These are phyloP conservation scores for Domatiomyces catenatus DNA, from an alignment of 2,329 filamentous ascomycete genomes.

Conservation along the genomic window DNA sequence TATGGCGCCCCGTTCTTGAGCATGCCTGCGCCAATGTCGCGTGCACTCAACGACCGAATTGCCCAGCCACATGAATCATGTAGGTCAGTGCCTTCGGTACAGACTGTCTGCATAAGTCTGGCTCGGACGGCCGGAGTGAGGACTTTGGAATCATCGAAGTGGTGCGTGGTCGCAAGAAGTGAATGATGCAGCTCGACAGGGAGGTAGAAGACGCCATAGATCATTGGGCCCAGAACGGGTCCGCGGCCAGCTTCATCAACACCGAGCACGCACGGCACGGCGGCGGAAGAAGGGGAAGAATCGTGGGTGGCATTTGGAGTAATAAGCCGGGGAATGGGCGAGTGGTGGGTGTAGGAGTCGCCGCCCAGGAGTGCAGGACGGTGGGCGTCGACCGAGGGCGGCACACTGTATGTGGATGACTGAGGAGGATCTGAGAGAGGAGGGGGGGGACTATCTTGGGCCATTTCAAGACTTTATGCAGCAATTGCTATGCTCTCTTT, in stretches of 20 bases:
- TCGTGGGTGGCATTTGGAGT: constrained; percentile 27
- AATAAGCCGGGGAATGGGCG: constrained; percentile 49
- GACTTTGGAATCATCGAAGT: constrained; percentile 91
- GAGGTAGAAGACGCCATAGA: constrained; percentile 57
- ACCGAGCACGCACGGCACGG: constrained; percentile 58
- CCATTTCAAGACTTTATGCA: no score
- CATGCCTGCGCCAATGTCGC: constrained; percentile 69
- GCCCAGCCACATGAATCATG: constrained; percentile 66
- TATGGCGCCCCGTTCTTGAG: constrained; percentile 47
- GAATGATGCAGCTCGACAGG: constrained; percentile 49
- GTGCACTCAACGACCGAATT: constrained; percentile 61
- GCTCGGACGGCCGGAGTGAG: constrained; percentile 68
- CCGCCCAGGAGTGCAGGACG: constrained; percentile 42
- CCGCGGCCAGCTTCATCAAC: constrained; percentile 90
- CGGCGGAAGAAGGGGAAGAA: constrained; percentile 14
- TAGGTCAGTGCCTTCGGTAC: constrained; percentile 45
- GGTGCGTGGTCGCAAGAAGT: constrained; percentile 62
- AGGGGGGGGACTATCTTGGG: background rate
- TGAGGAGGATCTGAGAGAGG: no score
- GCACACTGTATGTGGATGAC: constrained; percentile 18
- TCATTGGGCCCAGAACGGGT: constrained; percentile 70
- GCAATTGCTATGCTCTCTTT: no score
- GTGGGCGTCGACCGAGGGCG: constrained; percentile 48
- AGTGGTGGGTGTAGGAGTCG: constrained; percentile 57
- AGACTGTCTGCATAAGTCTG: constrained; percentile 54